Evolutionary conservation across 2,329 filamentous ascomycete species (phyloP).

Genomic region (Fusarium floridanum): DNA sequence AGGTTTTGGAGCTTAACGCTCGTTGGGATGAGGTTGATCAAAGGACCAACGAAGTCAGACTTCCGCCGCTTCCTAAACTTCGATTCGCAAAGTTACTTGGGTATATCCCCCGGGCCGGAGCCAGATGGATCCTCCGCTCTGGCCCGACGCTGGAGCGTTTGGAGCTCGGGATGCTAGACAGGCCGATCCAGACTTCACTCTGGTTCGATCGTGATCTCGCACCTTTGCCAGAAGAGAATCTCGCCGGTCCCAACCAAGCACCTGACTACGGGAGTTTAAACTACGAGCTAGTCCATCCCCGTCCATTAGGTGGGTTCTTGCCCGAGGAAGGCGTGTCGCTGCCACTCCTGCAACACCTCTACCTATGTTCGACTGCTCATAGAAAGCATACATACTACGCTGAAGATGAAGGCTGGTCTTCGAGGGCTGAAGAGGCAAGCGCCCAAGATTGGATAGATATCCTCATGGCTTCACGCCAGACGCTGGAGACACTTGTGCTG

Average conservation of each 20-base stretch:
- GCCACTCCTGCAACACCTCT: not conserved
- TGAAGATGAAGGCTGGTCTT: not conserved
- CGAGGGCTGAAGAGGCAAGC: not conserved
- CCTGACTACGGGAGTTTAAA: not conserved
- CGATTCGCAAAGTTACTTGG: conserved; percentile 27
- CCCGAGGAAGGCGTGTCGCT: not conserved
- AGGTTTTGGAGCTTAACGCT: conserved; percentile 26
- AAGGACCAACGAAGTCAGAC: not conserved
- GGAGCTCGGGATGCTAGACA: conserved; percentile 34
- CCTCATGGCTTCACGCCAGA: not conserved
- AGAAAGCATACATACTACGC: not conserved
- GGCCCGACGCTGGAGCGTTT: conserved; percentile 19
- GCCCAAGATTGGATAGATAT: not conserved
- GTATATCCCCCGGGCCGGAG: conserved; percentile 14
- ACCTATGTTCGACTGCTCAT: not conserved
- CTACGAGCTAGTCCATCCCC: not conserved
- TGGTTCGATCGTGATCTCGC: rapidly evolving
- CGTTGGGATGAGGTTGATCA: not conserved
- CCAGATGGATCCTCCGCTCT: conserved; percentile 17
- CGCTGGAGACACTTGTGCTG: not conserved
- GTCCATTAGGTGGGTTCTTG: not conserved
- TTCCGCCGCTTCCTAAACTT: not conserved
- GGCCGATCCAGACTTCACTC: not conserved
- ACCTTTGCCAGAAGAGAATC: conserved; percentile 12
- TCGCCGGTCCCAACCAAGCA: not conserved